These are phyloP conservation scores for Botrytis fabae DNA, from an alignment of 2,329 filamentous ascomycete species.

Conservation along the genomic window DNA sequence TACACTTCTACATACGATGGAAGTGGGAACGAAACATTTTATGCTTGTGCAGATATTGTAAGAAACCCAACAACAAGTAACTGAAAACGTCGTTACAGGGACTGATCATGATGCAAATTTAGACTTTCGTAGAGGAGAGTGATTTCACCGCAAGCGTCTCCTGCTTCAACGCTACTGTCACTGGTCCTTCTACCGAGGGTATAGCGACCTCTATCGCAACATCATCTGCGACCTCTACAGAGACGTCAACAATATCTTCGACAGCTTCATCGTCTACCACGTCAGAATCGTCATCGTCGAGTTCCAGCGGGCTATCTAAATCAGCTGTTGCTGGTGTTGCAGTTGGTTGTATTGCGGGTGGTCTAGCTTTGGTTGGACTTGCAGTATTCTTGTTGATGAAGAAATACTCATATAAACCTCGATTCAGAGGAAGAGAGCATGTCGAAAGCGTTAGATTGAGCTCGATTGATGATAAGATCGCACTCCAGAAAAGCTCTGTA, in stretches of 20 bases:
- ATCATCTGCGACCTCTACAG: not conserved
- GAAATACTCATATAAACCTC: not conserved
- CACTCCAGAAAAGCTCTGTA: not conserved
- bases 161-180: not conserved
- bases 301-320: not conserved
- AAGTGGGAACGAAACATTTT: not conserved
- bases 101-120: not conserved
- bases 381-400: not conserved
- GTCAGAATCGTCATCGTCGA: not conserved
- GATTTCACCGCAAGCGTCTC: not conserved
- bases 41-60: not conserved
- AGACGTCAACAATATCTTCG: not conserved
- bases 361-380: not conserved
- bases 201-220: not conserved
- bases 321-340: not conserved
- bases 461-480: not conserved
- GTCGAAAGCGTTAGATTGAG: not conserved
- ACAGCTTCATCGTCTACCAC: not conserved
- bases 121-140: not conserved
- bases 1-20: not conserved
- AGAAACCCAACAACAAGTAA: not conserved
- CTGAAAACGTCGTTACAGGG: not conserved
- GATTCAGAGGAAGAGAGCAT: not conserved
- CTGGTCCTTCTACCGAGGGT: not conserved
- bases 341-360: not conserved